phyloP scores from a whole-genome alignment of 441 rosid genomes.

The Manihot esculenta region DNA sequence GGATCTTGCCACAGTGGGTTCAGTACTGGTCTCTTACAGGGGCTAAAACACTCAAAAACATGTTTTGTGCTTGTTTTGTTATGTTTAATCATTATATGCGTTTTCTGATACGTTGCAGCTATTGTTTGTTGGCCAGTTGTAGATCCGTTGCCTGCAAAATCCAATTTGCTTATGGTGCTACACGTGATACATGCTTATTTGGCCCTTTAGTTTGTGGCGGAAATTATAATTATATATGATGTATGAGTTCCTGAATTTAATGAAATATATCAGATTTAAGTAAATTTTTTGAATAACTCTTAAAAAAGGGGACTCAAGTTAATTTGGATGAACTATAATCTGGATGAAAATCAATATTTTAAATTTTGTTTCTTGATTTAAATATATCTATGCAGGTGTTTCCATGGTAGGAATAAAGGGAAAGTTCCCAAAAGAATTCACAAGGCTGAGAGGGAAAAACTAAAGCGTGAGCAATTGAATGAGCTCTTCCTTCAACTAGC shows the following conservation, averaged over 20 bases:
- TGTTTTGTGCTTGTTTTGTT: background rate
- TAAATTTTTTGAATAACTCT: background rate
- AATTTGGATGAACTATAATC: background rate
- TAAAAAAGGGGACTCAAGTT: background rate
- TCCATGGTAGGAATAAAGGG: constrained; percentile 41
- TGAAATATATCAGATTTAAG: background rate
- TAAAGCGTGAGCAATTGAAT: constrained; percentile 93
- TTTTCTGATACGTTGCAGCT: background rate
- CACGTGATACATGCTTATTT: background rate
- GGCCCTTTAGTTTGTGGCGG: background rate
- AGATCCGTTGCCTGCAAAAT: constrained; percentile 1
- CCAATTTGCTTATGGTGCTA: background rate
- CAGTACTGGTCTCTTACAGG: background rate
- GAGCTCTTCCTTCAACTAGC: constrained; percentile 84
- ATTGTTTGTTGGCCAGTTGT: background rate
- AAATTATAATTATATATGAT: background rate
- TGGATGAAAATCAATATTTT: background rate
- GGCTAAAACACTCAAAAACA: background rate
- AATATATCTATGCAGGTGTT: constrained; percentile 40
- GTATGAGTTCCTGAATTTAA: background rate
- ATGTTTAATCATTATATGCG: background rate
- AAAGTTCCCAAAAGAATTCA: constrained; percentile 73
- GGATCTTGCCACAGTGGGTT: background rate
- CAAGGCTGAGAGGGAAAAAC: constrained; percentile 91
- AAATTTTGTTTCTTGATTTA: constrained; percentile 4